phyloP scores from a whole-genome alignment of 495 filamentous ascomycete species.

The Aspergillus bertholletiae region DNA sequence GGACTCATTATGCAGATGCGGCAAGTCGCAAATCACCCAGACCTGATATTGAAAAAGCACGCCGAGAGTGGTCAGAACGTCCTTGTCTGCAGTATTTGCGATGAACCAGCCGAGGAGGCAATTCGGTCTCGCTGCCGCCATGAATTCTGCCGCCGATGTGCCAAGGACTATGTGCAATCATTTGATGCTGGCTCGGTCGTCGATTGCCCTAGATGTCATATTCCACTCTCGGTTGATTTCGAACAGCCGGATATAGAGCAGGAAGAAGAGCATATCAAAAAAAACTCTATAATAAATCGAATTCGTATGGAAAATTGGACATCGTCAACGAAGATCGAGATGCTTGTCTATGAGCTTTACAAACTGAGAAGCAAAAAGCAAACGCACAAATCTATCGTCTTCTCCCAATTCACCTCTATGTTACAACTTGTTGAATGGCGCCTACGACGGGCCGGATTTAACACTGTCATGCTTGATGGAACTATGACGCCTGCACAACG shows the following conservation, averaged over 20 bases:
- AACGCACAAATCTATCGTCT: slow-evolving; percentile 82
- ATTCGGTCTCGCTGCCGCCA: slow-evolving; percentile 89
- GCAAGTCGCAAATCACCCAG: slow-evolving; percentile 92
- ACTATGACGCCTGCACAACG: slow-evolving; percentile 92
- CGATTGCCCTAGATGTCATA: slow-evolving; percentile 91
- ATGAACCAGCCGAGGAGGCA: slow-evolving; percentile 91
- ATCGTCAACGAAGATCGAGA: slow-evolving; percentile 95
- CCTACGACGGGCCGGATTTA: slow-evolving; percentile 88
- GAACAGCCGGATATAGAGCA: slow-evolving; percentile 93
- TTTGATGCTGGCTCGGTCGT: slow-evolving; percentile 59
- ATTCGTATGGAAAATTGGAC: slow-evolving; percentile 98
- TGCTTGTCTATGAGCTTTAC: slow-evolving; percentile 89
- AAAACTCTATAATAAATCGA: slow-evolving; percentile 92
- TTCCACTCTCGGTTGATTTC: slow-evolving; percentile 81
- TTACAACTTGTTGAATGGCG: slow-evolving; percentile 89
- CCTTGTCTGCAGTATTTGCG: slow-evolving; percentile 88
- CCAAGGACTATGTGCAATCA: slow-evolving; percentile 75
- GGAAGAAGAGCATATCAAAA: slow-evolving; percentile 78
- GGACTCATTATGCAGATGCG: slow-evolving; percentile 97
- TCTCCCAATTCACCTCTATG: slow-evolving; percentile 72
- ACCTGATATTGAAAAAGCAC: slow-evolving; percentile 86
- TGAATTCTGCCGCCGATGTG: slow-evolving; percentile 91
- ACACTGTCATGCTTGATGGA: slow-evolving; percentile 95
- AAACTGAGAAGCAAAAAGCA: slow-evolving; percentile 83
- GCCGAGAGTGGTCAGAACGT: slow-evolving; percentile 83